Conservation (phyloP, 2,329 filamentous ascomycete species). For the Gaeumannomyces sp. region DNA sequence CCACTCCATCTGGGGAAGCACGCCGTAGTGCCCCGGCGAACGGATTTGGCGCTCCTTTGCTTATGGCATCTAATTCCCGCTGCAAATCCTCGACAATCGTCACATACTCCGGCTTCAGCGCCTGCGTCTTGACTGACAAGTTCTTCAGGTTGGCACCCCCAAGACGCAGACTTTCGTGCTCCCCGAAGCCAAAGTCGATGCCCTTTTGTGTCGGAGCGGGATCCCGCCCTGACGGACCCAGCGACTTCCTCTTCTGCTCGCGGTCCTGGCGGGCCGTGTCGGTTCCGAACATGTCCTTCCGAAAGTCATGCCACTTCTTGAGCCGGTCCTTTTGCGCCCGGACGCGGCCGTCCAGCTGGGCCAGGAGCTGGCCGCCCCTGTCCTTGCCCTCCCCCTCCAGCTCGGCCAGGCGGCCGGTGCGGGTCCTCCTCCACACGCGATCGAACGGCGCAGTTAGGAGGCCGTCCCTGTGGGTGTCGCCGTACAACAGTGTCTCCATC, state of each 20-base stretch:
- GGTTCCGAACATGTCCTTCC: conserved; percentile 38
- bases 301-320: conserved; percentile 67
- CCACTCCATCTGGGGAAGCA: conserved; percentile 31
- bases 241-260: conserved; percentile 18
- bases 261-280: conserved; percentile 17
- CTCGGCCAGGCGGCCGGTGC: conserved; percentile 50
- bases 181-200: conserved; percentile 48
- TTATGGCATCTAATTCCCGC: conserved; percentile 30
- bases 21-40: conserved; percentile 6
- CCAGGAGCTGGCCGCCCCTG: conserved; percentile 46
- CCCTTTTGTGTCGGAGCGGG: conserved; percentile 25
- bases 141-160: conserved; percentile 28
- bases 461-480: conserved; percentile 54
- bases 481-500: conserved; percentile 64
- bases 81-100: conserved; percentile 36
- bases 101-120: conserved; percentile 36
- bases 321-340: conserved; percentile 61
- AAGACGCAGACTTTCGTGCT: conserved; percentile 43
- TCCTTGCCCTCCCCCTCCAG: conserved; percentile 36
- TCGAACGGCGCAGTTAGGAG: conserved; percentile 64
- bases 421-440: conserved; percentile 63
- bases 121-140: conserved; percentile 15
- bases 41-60: conserved; percentile 7
- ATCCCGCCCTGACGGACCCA: not conserved
- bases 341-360: conserved; percentile 66